These are phyloP conservation scores for Carex scoparia DNA, from an alignment of 176 grass and related monocot species.

Conservation along the genomic window DNA sequence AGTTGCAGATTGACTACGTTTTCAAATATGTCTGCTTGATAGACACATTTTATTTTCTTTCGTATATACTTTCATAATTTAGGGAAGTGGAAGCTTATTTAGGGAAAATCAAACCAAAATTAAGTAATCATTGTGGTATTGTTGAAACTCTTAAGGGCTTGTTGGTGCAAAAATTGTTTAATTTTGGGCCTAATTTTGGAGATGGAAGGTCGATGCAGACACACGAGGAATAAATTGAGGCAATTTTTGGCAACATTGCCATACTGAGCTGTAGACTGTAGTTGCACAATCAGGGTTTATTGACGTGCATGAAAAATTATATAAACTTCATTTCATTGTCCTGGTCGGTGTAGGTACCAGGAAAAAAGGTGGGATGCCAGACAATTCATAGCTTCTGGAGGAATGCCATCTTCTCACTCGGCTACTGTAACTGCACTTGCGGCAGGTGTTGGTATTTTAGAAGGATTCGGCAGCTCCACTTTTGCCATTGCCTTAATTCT, in stretches of 20 bases:
- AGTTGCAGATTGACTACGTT: neutral
- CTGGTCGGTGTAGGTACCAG: constrained; percentile 58
- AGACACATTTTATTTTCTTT: neutral
- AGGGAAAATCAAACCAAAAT: neutral
- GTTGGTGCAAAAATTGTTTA: neutral
- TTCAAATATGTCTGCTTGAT: neutral
- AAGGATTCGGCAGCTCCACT: constrained; percentile 60
- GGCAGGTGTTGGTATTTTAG: constrained; percentile 66
- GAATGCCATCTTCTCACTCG: constrained; percentile 97
- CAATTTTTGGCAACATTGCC: neutral
- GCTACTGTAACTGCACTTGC: constrained; percentile 90
- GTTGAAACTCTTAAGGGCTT: neutral
- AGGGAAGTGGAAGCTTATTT: neutral
- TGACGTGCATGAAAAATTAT: neutral
- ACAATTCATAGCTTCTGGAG: constrained; percentile 83
- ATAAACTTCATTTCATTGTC: neutral
- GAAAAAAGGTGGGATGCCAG: constrained; percentile 83
- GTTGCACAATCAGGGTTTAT: neutral
- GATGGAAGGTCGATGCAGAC: neutral
- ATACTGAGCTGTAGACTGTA: neutral
- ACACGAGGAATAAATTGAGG: neutral
- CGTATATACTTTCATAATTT: neutral
- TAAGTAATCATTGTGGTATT: neutral
- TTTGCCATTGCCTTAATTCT: constrained; percentile 76
- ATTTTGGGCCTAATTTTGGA: neutral